A percentile compares a stretch with the other conserved stretches of the same genome.
phyloP scores from a whole-genome alignment of 345 rosid species.

The Aquilaria malaccensis region DNA sequence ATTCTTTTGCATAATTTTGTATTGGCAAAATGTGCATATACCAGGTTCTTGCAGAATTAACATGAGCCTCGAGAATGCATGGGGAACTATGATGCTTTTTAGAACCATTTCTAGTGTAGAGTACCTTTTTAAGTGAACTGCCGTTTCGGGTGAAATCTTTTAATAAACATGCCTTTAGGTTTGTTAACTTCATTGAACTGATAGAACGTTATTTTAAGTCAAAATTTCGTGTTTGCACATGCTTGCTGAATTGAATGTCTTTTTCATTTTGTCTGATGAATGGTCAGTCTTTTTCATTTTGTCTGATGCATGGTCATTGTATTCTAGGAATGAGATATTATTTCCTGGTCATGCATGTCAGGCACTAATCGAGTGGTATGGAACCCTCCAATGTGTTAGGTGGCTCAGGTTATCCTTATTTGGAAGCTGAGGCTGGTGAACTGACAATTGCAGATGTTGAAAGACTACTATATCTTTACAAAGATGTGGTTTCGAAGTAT shows the following conservation, averaged over 20 bases:
- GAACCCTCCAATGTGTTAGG: constrained; percentile 15
- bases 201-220: not conserved
- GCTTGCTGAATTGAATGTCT: not conserved
- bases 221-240: not conserved
- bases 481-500: constrained; percentile 46
- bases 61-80: too few species aligned
- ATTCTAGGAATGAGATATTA: too few species aligned
- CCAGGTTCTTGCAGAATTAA: too few species aligned
- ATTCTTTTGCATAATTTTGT: too few species aligned
- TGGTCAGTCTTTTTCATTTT: not conserved
- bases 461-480: constrained; percentile 40
- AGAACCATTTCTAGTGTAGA: too few species aligned
- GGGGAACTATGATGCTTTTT: too few species aligned
- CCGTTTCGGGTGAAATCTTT: too few species aligned
- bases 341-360: too few species aligned
- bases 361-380: not conserved
- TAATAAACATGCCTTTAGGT: not conserved
- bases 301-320: not conserved
- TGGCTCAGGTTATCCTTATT: constrained; percentile 33
- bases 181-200: not conserved
- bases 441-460: constrained; percentile 42
- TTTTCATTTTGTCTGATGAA: not conserved
- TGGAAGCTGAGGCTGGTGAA: constrained; percentile 44
- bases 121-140: too few species aligned
- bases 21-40: too few species aligned